A percentile compares a stretch with the other conserved stretches of the same genome.
phyloP scores from a whole-genome alignment of 768 basidiomycete species.

The Hericium rajendrae region DNA sequence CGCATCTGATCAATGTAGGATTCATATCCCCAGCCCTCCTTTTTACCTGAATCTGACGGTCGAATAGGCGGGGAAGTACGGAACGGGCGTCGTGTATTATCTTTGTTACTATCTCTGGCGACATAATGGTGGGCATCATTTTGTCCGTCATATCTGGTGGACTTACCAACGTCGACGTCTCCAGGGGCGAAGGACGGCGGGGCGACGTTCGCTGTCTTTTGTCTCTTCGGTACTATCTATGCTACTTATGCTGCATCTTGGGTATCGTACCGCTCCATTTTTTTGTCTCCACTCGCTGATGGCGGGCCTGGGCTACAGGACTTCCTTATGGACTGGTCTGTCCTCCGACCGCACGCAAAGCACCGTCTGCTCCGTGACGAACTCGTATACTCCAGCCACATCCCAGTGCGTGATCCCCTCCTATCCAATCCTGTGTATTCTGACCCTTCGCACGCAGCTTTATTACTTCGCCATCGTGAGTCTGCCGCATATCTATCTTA shows the following conservation, averaged over 20 bases:
- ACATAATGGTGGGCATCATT: conserved; percentile 36
- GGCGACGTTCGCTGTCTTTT: conserved; percentile 56
- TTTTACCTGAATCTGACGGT: background rate
- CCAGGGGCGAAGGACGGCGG: background rate
- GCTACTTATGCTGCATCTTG: conserved; percentile 69
- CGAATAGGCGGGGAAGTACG: conserved; percentile 77
- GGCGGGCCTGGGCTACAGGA: conserved; percentile 38
- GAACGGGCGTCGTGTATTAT: conserved; percentile 51
- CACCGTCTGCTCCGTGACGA: conserved; percentile 64
- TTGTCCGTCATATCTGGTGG: background rate
- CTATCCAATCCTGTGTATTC: background rate
- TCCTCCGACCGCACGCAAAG: conserved; percentile 48
- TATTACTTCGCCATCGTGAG: conserved; percentile 77
- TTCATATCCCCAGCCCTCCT: too few species aligned
- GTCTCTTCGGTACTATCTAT: conserved; percentile 51
- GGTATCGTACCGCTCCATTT: conserved; percentile 36
- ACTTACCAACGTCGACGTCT: background rate
- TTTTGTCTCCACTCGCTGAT: too few species aligned
- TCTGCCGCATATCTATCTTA: background rate
- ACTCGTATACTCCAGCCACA: conserved; percentile 56
- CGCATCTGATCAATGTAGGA: conserved; percentile 83
- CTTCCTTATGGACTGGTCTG: conserved; percentile 85
- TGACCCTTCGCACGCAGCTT: conserved; percentile 27
- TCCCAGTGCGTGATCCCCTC: conserved; percentile 35
- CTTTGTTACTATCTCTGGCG: conserved; percentile 76